phyloP scores from a whole-genome alignment of 805 yeast species.

The Starmerella asiatica region DNA sequence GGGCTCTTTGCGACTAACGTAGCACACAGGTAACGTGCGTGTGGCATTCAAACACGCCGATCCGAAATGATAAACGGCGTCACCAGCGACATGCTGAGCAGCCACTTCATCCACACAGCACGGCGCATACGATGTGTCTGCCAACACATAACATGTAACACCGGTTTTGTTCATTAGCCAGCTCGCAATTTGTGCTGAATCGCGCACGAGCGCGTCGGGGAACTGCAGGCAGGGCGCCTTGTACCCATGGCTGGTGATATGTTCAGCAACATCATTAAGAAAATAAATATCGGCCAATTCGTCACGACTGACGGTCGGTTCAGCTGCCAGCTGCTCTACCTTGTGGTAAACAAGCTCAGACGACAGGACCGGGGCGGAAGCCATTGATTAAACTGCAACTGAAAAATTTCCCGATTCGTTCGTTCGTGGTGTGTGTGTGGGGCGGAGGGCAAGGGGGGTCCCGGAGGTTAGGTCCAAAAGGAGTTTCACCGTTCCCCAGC shows the following conservation, averaged over 20 bases:
- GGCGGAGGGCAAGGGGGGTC: too few species aligned
- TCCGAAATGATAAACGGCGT: constrained; percentile 82
- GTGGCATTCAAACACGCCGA: constrained; percentile 84
- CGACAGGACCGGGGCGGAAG: constrained; percentile 58
- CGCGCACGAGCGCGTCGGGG: constrained; percentile 68
- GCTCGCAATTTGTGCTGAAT: constrained; percentile 57
- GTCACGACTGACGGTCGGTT: constrained; percentile 20
- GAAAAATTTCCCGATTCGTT: too few species aligned
- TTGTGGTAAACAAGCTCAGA: constrained; percentile 53
- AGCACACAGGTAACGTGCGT: constrained; percentile 57
- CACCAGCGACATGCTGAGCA: constrained; percentile 80
- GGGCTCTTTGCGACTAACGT: constrained; percentile 49
- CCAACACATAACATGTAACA: constrained; percentile 56
- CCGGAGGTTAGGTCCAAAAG: too few species aligned
- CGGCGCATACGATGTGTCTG: constrained; percentile 89
- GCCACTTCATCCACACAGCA: constrained; percentile 97
- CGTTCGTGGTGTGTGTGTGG: too few species aligned
- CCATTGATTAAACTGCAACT: too few species aligned
- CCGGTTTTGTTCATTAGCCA: constrained; percentile 16
- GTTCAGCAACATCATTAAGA: constrained; percentile 35
- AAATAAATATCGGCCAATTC: constrained; percentile 42
- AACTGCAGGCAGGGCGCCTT: constrained; percentile 68
- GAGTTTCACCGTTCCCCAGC: not conserved
- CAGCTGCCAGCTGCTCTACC: constrained; percentile 24
- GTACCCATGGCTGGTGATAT: constrained; percentile 31